Percentiles rank a stretch among this genome's conserved stretches.
Evolutionary conservation across 371 early-diverging fungal species (phyloP).

Genomic region (Apophysomyces variabilis): DNA sequence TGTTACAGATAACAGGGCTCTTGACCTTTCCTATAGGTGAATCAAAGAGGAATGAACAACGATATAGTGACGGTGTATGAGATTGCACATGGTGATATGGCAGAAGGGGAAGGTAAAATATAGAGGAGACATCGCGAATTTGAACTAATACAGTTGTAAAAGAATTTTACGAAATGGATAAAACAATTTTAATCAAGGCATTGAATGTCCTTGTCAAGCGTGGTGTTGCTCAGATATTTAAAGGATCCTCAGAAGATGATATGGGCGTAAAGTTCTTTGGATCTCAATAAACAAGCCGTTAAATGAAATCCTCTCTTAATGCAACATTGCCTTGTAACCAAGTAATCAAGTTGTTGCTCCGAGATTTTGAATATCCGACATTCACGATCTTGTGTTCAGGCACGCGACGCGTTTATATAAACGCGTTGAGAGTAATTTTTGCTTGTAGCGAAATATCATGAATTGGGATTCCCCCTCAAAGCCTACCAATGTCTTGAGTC

Average conservation of each 20-base stretch:
- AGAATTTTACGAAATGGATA: slow-evolving; percentile 83
- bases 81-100: slow-evolving; percentile 78
- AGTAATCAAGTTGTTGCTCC: not conserved
- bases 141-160: not conserved
- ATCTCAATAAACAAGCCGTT: slow-evolving; percentile 4
- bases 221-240: slow-evolving; percentile 83
- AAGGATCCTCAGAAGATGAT: slow-evolving; percentile 73
- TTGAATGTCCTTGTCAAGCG: slow-evolving; percentile 78
- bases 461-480: not conserved
- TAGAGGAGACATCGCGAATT: not conserved
- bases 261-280: slow-evolving; percentile 88
- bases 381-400: not conserved
- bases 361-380: not conserved
- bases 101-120: slow-evolving; percentile 70
- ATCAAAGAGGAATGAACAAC: slow-evolving; percentile 75
- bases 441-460: not conserved
- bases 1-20: not conserved
- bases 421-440: slow-evolving; percentile 3
- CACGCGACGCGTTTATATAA: slow-evolving; percentile 2
- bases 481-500: slow-evolving; percentile 4
- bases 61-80: slow-evolving; percentile 86
- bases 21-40: slow-evolving; percentile 48
- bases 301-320: not conserved
- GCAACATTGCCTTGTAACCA: not conserved
- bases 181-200: slow-evolving; percentile 69